Base-by-base conservation (phyloP, 331 rosid species). In the Acacia pycnantha region DNA sequence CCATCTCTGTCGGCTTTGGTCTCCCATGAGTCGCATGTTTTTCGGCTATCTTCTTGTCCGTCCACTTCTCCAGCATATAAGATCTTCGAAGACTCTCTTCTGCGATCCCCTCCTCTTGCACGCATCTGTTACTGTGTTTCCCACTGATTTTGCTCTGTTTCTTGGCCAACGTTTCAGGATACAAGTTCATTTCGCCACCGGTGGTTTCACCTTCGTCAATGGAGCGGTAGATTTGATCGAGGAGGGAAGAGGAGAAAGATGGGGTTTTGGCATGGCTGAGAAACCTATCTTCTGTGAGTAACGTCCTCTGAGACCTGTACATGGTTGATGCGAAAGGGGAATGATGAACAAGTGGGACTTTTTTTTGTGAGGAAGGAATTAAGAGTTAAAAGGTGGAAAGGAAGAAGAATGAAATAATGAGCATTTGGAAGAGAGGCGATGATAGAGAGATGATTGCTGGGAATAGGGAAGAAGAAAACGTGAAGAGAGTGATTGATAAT, bases 211-310 rank as follows among this genome's bases (percentile, higher is more conserved):
- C 92, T 1, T 91, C 94, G 83, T 94, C 99, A 29, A 96, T 90
- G 66, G 97, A 92, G 27, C 92, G 90, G 90, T 96, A 96, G 43
- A 94, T 96, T 50, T 89, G 73, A 62, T 96, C 98, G 15, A 96
- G 94, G 0, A 96, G 91, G 27, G 78, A 81, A 12, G 99, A 91
- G 14, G 99, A 96, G 88, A 96, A 96, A 22, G 99, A 92, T 2
- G 93, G 94, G 79, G 37, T 88, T n/a, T 83, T 74, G 54, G 50
- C 21, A 11, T 81, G 58, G 73, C 31, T 18, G 41, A 21, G 79
- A 43, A 69, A 73, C 13, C 79, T 79, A 7, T 79, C 78, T 16
- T 84, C 88, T 70, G 82, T 81, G 10, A 4, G 81, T 26, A 58
- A 70, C 14, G 76, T 70, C 22, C 64, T 85, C 73, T 86, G 81